Evolutionary conservation across 1,284 basidiomycete genomes (phyloP), one percentile per base, ranked within the genome.

Genomic region (Volvariella surrecta): DNA sequence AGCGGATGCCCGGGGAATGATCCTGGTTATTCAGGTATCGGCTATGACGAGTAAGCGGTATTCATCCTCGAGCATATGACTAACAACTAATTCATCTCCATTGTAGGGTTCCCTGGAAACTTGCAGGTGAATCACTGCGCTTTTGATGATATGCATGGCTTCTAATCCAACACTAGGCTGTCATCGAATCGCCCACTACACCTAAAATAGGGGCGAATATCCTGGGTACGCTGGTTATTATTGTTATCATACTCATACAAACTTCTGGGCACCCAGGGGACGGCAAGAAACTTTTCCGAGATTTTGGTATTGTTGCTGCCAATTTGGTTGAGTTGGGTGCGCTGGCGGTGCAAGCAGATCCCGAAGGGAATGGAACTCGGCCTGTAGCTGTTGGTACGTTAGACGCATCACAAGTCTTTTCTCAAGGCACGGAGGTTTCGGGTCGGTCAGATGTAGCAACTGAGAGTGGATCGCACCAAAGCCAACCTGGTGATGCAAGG

Each of bases 141-240:
- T 4, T 18, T 43, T 1, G 34, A 70, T n/a, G 34, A 7, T 7
- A n/a, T 15, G 6, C 6, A 6, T 66, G 53, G 17, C 66, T 70
- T 24, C 37, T 30, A n/a, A 15, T 13, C 6, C 17, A 37, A 18
- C 7, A 34, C 6, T 46, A 78, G 77, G 13, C 56, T 52, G 42
- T 74, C 63, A 57, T 73, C 67, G 43, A 74, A 68, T 56, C 72
- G 67, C 39, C 54, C 42, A 38, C 50, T 48, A 30, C 56, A n/a
- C 39, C 53, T 13, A 82, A 82, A 54, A 57, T 71, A 2, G 80
- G 80, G 2, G 79, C 69, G 4, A 82, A 80, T 51, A 80, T 82
- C 42, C 55, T 70, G 32, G 70, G 79, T 81, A 46, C 72, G 4
- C 34, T 35, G 18, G 13, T 19, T 15, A 15, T 35, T 30, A 15